These are phyloP conservation scores for Lecanicillium sp. DNA, from an alignment of 2,329 filamentous ascomycete species.

Conservation along the genomic window DNA sequence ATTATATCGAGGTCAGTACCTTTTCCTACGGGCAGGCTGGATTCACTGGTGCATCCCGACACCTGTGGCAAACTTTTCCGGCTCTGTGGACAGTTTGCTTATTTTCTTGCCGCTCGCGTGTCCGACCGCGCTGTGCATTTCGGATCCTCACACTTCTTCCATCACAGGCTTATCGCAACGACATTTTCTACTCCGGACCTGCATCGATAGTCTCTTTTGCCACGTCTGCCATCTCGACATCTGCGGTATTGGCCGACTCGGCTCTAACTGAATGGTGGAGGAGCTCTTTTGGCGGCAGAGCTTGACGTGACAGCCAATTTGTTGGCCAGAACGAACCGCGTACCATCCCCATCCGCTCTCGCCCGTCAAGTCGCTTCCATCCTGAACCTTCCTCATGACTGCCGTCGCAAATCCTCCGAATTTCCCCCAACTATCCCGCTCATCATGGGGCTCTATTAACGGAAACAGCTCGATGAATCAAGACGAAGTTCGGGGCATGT, in stretches of 20 bases:
- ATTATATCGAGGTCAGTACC: no score
- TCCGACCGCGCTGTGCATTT: no score
- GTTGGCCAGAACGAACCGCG: constrained; percentile 6
- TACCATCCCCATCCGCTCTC: constrained; percentile 12
- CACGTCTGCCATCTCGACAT: no score
- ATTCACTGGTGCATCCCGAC: no score
- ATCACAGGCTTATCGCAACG: no score
- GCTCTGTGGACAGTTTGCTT: no score
- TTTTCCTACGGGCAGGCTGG: no score
- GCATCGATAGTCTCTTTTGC: no score
- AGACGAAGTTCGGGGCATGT: constrained; percentile 81
- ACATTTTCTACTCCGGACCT: no score
- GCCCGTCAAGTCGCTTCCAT: constrained; percentile 14
- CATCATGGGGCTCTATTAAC: constrained; percentile 56
- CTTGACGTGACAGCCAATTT: constrained; percentile 1
- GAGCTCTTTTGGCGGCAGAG: constrained; percentile 4
- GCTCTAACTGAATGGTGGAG: constrained; percentile 7
- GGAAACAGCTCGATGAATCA: constrained; percentile 62
- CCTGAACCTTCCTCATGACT: constrained; percentile 46
- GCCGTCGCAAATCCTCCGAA: constrained; percentile 58
- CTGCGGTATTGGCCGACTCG: background rate
- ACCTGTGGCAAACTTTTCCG: no score
- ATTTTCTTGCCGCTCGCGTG: no score
- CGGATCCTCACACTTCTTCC: no score
- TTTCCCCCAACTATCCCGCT: constrained; percentile 54